Base-by-base conservation (phyloP, 2,329 filamentous ascomycete genomes). In the Pestalotiopsis sp. region DNA sequence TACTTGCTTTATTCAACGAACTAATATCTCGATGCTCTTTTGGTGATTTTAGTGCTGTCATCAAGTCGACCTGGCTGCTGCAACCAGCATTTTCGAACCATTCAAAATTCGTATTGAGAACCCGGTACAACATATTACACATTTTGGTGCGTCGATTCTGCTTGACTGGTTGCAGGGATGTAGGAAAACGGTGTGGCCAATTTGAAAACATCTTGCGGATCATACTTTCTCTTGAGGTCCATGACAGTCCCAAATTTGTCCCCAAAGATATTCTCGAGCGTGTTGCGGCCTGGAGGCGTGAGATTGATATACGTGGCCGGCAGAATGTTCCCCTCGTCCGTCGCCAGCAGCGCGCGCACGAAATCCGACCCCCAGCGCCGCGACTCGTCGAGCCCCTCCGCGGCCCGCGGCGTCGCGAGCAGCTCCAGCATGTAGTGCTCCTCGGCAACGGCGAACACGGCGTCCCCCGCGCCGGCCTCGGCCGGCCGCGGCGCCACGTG, bases 181-280 rank as follows among this genome's bases (percentile, higher is more conserved):
- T 52, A 52, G 3, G 45, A 52, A n/a, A 52, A 52, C 6, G 45
- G 45, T 23, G 45, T 63, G 60, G 60, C 38, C 27, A 23, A n/a
- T n/a, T 63, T 63, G 62, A 49, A 64, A 56, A 64, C 41, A 31
- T 52, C 13, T 5, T 23, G 38, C n/a, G 62, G 62, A 64, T 64
- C 62, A 39, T 64, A 56, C 9, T 31, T 45, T 20, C 27, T 17
- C 41, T 64, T 64, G 12, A 64, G 38, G 5, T 49, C 38, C 62
- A 64, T 23, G 31, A 64, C 12, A 13, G 25, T 11, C 11, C 1
- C 9, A 17, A 23, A 64, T 3, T 56, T 36, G 23, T 36, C 20
- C 11, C 62, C 62, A 52, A 52, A 64, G 38, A 63, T 41, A 3
- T 36, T 31, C 13, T 36, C 9, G 11, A 36, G n/a, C 2, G n/a